These are phyloP conservation scores for Coccomyxa subellipsoidea DNA, from an alignment of 163 green algal species.

Conservation along the genomic window DNA sequence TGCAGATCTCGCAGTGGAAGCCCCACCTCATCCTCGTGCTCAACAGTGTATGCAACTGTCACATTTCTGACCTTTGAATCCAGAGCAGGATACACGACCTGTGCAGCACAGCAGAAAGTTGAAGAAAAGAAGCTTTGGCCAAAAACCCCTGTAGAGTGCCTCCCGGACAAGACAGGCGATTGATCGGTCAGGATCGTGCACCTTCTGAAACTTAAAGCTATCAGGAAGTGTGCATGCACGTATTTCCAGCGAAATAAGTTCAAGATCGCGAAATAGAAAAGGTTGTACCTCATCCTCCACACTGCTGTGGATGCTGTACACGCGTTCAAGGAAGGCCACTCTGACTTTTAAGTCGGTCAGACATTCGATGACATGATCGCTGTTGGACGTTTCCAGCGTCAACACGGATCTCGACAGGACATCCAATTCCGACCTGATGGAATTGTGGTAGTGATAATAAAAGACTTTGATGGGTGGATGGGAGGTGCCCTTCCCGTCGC, in stretches of 20 bases:
- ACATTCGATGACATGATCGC: slow-evolving; percentile 18
- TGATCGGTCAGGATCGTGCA: too few species aligned
- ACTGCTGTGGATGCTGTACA: slow-evolving; percentile 91
- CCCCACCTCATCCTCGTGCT: slow-evolving; percentile 87
- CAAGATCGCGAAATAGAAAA: too few species aligned
- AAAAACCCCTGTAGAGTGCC: too few species aligned
- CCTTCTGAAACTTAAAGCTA: too few species aligned
- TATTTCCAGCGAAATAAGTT: too few species aligned
- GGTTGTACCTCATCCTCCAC: slow-evolving; percentile 92
- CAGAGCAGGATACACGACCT: slow-evolving; percentile 90
- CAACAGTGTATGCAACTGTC: slow-evolving; percentile 82
- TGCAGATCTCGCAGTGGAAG: too few species aligned
- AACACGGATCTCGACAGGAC: slow-evolving; percentile 50
- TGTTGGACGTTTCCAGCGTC: slow-evolving; percentile 42
- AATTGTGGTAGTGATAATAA: slow-evolving; percentile 83
- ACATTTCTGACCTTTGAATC: slow-evolving; percentile 89
- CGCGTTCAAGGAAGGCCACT: slow-evolving; percentile 82
- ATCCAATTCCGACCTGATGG: slow-evolving; percentile 74
- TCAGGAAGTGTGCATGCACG: too few species aligned
- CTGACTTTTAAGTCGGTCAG: slow-evolving; percentile 46
- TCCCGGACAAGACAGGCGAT: too few species aligned
- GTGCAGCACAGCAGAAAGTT: slow-evolving; percentile 13
- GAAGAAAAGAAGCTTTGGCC: too few species aligned
- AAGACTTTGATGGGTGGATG: slow-evolving; percentile 72
- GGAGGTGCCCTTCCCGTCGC: background rate